These are phyloP conservation scores for Torulaspora microellipsoides DNA, from an alignment of 805 yeast genomes.

Conservation along the genomic window DNA sequence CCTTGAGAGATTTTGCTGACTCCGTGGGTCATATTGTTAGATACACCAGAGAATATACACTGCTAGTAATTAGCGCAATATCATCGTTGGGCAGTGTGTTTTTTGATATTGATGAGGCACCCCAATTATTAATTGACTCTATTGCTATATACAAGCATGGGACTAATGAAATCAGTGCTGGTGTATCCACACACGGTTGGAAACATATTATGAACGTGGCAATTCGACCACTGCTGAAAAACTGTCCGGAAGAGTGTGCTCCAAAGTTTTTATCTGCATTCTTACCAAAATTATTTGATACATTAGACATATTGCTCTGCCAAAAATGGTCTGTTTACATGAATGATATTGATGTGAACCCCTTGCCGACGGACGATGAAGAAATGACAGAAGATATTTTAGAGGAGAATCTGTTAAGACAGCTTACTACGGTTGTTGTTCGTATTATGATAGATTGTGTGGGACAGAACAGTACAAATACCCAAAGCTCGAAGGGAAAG, in stretches of 20 bases:
- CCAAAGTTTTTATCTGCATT: constrained; percentile 69
- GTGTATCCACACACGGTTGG: constrained; percentile 94
- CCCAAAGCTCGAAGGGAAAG: constrained; percentile 30
- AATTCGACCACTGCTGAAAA: constrained; percentile 76
- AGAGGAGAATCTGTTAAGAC: constrained; percentile 92
- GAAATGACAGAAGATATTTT: constrained; percentile 95
- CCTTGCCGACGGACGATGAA: constrained; percentile 66
- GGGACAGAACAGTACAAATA: constrained; percentile 63
- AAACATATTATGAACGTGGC: constrained; percentile 91
- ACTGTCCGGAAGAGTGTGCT: constrained; percentile 74
- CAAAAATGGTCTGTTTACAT: constrained; percentile 58
- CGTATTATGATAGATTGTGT: constrained; percentile 81
- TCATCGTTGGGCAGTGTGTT: constrained; percentile 85
- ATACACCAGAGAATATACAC: constrained; percentile 94
- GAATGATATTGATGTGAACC: constrained; percentile 40
- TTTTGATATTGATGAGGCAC: constrained; percentile 80
- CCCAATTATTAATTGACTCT: constrained; percentile 73
- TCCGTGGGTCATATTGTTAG: constrained; percentile 94
- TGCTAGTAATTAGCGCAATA: constrained; percentile 82
- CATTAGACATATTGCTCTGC: constrained; percentile 70
- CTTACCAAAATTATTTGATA: constrained; percentile 68
- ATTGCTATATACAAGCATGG: constrained; percentile 65
- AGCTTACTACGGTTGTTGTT: constrained; percentile 87
- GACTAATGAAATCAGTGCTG: constrained; percentile 46
- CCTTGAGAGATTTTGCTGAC: constrained; percentile 94